Evolutionary conservation across 2,329 filamentous ascomycete species (phyloP).

Genomic region (Cladophialophora carrionii): DNA sequence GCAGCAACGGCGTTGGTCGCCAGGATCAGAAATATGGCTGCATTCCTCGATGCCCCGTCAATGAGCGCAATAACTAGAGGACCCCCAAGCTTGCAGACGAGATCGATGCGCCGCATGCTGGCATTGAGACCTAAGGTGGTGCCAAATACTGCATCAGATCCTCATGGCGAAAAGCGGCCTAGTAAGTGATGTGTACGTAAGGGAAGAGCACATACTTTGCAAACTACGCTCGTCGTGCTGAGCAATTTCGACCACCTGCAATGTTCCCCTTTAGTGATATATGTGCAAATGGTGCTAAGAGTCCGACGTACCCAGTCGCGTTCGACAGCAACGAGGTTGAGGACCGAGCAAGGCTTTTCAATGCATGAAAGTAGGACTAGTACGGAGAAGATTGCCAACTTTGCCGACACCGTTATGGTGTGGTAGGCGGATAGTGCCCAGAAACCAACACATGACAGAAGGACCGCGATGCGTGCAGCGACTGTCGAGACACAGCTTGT

Average conservation of each 20-base stretch:
- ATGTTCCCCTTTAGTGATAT: background rate
- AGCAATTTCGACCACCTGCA: slow-evolving; percentile 38
- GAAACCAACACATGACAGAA: slow-evolving; percentile 27
- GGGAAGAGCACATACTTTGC: background rate
- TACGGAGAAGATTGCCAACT: slow-evolving; percentile 21
- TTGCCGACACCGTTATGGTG: background rate
- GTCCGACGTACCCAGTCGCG: slow-evolving; percentile 61
- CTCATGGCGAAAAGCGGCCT: background rate
- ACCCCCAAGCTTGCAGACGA: slow-evolving; percentile 60
- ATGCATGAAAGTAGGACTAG: slow-evolving; percentile 60
- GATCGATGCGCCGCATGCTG: slow-evolving; percentile 61
- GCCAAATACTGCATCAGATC: background rate
- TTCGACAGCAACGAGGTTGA: slow-evolving; percentile 71
- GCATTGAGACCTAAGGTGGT: slow-evolving; percentile 51
- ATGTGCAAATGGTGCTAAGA: background rate
- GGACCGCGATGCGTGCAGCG: slow-evolving; percentile 34
- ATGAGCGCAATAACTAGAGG: slow-evolving; percentile 57
- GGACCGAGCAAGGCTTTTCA: slow-evolving; percentile 68
- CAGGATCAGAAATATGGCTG: slow-evolving; percentile 54
- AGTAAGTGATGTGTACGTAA: background rate
- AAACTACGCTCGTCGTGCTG: slow-evolving; percentile 35
- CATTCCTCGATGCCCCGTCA: slow-evolving; percentile 48
- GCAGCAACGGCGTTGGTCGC: slow-evolving; percentile 50
- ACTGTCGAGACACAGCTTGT: slow-evolving; percentile 36
- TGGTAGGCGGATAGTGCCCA: slow-evolving; percentile 11